A percentile compares a stretch with the other conserved stretches of the same genome.
phyloP scores from a whole-genome alignment of 352 stramenopile genomes.

The Elongisporangium undulatum region DNA sequence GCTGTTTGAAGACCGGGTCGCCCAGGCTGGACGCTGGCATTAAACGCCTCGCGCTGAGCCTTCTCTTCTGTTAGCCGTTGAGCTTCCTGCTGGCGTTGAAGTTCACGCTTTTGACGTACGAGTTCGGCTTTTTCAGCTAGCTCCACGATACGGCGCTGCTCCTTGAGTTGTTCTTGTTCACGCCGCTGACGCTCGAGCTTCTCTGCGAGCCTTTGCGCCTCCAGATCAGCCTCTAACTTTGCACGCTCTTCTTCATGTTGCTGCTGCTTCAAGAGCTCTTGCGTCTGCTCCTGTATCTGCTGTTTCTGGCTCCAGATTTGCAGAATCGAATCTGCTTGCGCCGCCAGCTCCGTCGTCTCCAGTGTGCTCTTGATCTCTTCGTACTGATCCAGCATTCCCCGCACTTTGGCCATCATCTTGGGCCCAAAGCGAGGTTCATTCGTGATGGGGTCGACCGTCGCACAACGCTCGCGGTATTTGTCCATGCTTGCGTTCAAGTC shows the following conservation, averaged over 20 bases:
- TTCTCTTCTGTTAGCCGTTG: slow-evolving; percentile 23
- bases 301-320: slow-evolving; percentile 2
- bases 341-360: slow-evolving; percentile 20
- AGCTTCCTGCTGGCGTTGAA: slow-evolving; percentile 28
- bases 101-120: slow-evolving; percentile 43
- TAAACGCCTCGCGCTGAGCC: slow-evolving; percentile 20
- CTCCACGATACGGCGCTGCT: slow-evolving; percentile 22
- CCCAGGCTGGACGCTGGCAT: slow-evolving; percentile 29
- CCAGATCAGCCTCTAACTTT: slow-evolving; percentile 11
- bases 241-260: slow-evolving; percentile 15
- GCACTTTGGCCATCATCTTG: slow-evolving; percentile 68
- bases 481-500: slow-evolving; percentile 33
- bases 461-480: slow-evolving; percentile 43
- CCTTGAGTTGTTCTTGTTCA: slow-evolving; percentile 15
- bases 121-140: slow-evolving; percentile 52
- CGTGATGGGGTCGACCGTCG: slow-evolving; percentile 67
- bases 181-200: slow-evolving; percentile 12
- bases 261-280: slow-evolving; percentile 8
- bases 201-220: slow-evolving; percentile 5
- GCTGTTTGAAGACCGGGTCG: slow-evolving; percentile 35
- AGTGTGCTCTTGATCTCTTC: slow-evolving; percentile 33
- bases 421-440: slow-evolving; percentile 67
- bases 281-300: slow-evolving; percentile 9
- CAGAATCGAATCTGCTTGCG: neutral
- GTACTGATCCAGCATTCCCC: slow-evolving; percentile 45